These are phyloP conservation scores for Chytridiales sp. DNA, from an alignment of 371 early-diverging fungal species.

Conservation along the genomic window DNA sequence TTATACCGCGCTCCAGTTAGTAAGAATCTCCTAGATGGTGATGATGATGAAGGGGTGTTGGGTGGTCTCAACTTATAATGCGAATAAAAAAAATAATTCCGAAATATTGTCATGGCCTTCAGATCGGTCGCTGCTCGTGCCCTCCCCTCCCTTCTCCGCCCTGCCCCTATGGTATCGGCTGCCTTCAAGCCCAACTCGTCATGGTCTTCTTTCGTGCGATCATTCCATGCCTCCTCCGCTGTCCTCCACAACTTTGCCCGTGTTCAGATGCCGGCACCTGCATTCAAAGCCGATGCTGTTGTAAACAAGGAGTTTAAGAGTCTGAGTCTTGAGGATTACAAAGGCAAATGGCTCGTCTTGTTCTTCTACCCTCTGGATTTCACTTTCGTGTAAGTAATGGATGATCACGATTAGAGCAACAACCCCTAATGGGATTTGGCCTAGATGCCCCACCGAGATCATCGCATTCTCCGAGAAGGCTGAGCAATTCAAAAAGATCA, in stretches of 20 bases:
- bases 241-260: constrained; percentile 22
- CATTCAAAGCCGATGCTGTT: constrained; percentile 4
- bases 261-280: constrained; percentile 10
- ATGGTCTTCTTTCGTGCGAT: constrained; percentile 6
- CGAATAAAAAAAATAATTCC: no score
- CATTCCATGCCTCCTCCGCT: constrained; percentile 4
- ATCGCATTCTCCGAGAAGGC: constrained; percentile 61
- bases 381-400: constrained; percentile 21
- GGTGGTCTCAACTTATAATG: no score
- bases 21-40: no score
- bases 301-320: constrained; percentile 41
- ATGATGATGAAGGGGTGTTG: no score
- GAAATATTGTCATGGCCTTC: no score
- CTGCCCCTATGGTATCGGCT: no score
- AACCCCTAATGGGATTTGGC: no score
- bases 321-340: constrained; percentile 79
- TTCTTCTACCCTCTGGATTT: constrained; percentile 27
- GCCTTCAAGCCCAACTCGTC: no score
- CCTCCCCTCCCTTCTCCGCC: no score
- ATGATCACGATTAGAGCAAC: not conserved
- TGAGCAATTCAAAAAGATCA: constrained; percentile 41
- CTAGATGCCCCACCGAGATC: constrained; percentile 35
- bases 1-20: no score
- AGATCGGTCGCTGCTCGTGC: no score
- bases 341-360: constrained; percentile 70